These are phyloP conservation scores for Paramyrothecium sp. DNA, from an alignment of 2,329 filamentous ascomycete species.

Conservation along the genomic window DNA sequence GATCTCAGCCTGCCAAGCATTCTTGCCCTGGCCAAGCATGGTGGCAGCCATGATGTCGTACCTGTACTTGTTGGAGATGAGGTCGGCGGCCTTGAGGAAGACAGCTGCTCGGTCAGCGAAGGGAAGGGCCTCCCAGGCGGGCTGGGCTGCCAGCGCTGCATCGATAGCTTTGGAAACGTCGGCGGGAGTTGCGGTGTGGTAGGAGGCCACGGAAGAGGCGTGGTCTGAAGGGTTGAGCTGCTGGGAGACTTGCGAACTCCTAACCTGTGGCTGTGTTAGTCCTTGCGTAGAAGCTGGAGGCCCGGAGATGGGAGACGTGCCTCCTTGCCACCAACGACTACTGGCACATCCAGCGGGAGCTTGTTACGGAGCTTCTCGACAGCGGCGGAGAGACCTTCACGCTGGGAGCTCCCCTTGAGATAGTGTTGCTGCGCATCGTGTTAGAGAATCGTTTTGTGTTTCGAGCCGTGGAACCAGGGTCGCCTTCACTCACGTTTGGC, in stretches of 20 bases:
- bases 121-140: slow-evolving; percentile 79
- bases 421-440: slow-evolving; percentile 72
- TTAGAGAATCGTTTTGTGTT: neutral
- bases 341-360: slow-evolving; percentile 73
- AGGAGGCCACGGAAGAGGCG: slow-evolving; percentile 72
- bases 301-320: slow-evolving; percentile 40
- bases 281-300: too few species aligned
- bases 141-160: slow-evolving; percentile 80
- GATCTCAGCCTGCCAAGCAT: slow-evolving; percentile 99
- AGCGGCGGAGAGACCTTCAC: slow-evolving; percentile 72
- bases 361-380: slow-evolving; percentile 67
- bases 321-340: slow-evolving; percentile 80
- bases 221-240: slow-evolving; percentile 87
- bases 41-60: slow-evolving; percentile 96
- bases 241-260: slow-evolving; percentile 60
- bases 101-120: slow-evolving; percentile 90
- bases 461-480: too few species aligned
- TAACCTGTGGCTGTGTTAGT: slow-evolving; percentile 49
- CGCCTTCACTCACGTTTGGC: slow-evolving; percentile 72
- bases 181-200: slow-evolving; percentile 74
- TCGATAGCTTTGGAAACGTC: slow-evolving; percentile 81
- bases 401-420: slow-evolving; percentile 75
- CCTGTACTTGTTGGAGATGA: slow-evolving; percentile 88
- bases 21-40: slow-evolving; percentile 96
- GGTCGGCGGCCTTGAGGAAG: slow-evolving; percentile 93